Conservation (phyloP, 2,329 filamentous ascomycete species). For the Fusarium ambrosium region DNA sequence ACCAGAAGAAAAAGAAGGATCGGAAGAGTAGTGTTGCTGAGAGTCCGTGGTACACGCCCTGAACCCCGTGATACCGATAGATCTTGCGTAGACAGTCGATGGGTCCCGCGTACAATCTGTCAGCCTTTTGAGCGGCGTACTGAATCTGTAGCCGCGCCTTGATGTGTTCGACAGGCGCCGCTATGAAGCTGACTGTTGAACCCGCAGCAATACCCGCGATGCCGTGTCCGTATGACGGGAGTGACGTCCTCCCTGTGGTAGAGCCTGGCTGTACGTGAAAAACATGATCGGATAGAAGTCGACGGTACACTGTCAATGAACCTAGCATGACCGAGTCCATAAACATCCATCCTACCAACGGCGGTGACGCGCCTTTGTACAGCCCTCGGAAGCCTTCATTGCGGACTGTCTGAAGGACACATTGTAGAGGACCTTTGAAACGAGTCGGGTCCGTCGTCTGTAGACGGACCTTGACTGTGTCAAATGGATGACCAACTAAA, state of each 20-base stretch:
- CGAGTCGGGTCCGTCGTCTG: conserved; percentile 84
- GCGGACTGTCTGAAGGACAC: conserved; percentile 84
- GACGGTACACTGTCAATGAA: conserved; percentile 89
- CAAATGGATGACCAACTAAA: conserved; percentile 81
- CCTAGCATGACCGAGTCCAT: conserved; percentile 96
- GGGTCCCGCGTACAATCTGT: conserved; percentile 86
- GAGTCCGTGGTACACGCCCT: conserved; percentile 88
- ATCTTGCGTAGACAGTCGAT: conserved; percentile 85
- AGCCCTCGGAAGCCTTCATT: conserved; percentile 88
- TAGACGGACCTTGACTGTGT: conserved; percentile 95
- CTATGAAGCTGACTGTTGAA: conserved; percentile 90
- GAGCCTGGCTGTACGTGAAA: conserved; percentile 67
- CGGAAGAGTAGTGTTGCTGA: conserved; percentile 89
- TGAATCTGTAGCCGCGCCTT: conserved; percentile 96
- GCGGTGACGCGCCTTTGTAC: conserved; percentile 95
- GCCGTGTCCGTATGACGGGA: conserved; percentile 86
- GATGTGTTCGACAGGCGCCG: conserved; percentile 93
- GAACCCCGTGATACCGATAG: conserved; percentile 77
- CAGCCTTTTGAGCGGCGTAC: conserved; percentile 83
- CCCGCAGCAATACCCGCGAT: conserved; percentile 90
- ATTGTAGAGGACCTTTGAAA: conserved; percentile 90
- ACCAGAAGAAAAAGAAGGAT: conserved; percentile 98
- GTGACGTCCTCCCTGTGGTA: conserved; percentile 51
- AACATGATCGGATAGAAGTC: conserved; percentile 83
- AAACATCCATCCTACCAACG: conserved; percentile 97